Evolutionary conservation across 1,284 basidiomycete species (phyloP), one percentile per base, ranked within the genome.

Genomic region (Pterula multifida): DNA sequence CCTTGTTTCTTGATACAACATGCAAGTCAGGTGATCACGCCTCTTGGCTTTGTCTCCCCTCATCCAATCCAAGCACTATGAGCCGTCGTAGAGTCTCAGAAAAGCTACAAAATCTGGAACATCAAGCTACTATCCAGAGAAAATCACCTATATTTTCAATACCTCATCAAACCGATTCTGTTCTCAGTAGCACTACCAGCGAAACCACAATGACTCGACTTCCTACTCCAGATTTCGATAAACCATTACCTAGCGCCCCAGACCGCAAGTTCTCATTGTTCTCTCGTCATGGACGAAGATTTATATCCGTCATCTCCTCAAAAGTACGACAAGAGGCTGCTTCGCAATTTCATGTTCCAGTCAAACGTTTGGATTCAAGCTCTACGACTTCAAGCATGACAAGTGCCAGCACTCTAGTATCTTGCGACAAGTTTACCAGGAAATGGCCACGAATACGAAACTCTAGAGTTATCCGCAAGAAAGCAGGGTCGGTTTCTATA

Each of bases 401-500:
- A 6, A 32, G 28, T 15, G 15, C 6, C 28, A 6, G 6, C 15
- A 32, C 28, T 32, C 28, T 42, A 4, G 39, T 42, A 17, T n/a
- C 13, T 17, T 42, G 39, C 39, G 39, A 42, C 39, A 42, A 42
- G 17, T 42, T 42, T 17, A 42, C 39, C 9, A n/a, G 9, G 9
- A 42, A 42, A 49, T 32, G 47, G 47, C 26, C 36, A 49, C 19
- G 51, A 19, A 11, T 36, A 49, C n/a, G 24, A 24, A 9, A 17
- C 32, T 22, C 26, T 4, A 48, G 47, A 49, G 21, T n/a, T 4
- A n/a, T 15, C n/a, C 28, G 25, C 22, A 24, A 23, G 46, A 25
- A 15, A 28, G n/a, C 3, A 42, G 21, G 42, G 48, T 53, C 17
- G 55, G 49, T n/a, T 17, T 53, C 36, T 49, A 49, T 17, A 24